Evolutionary conservation across 2,329 filamentous ascomycete species (phyloP).

Genomic region (Penicillium paneum): DNA sequence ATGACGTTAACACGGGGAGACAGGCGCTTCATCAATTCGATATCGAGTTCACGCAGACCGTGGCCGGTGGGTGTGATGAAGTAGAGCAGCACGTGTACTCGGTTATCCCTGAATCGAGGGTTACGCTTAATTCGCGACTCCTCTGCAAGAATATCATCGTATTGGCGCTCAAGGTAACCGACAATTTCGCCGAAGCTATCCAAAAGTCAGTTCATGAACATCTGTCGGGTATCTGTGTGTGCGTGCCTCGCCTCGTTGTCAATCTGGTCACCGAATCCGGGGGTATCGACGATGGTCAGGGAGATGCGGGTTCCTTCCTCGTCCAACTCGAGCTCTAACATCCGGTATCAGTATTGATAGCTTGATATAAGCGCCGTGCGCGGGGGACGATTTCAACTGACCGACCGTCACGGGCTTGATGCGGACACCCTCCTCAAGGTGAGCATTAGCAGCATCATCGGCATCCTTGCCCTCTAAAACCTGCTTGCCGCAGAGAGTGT

Average conservation of each 20-base stretch:
- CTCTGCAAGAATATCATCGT: conserved; percentile 98
- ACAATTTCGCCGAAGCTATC: conserved; percentile 92
- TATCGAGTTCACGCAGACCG: conserved; percentile 96
- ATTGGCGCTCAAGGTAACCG: conserved; percentile 97
- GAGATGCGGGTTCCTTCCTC: conserved; percentile 98
- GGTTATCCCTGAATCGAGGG: conserved; percentile 97
- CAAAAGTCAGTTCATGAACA: conserved; percentile 24
- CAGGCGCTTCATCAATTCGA: conserved; percentile 98
- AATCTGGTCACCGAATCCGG: conserved; percentile 97
- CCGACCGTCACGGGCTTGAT: conserved; percentile 98
- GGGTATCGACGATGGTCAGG: conserved; percentile 96
- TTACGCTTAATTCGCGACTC: conserved; percentile 99
- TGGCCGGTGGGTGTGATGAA: conserved; percentile 99
- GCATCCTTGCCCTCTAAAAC: conserved; percentile 89
- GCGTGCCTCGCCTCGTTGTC: conserved; percentile 94
- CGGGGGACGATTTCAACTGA: conserved; percentile 48
- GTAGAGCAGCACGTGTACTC: conserved; percentile 96
- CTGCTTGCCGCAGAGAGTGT: conserved; percentile 94
- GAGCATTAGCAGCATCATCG: conserved; percentile 82
- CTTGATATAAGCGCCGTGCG: conserved; percentile 1
- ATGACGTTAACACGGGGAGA: conserved; percentile 98
- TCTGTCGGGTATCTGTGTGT: conserved; percentile 2
- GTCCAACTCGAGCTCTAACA: conserved; percentile 82
- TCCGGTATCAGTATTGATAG: conserved; percentile 31
- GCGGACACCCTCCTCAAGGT: conserved; percentile 93